These are phyloP conservation scores for Recurvomyces mirabilis DNA, from an alignment of 495 filamentous ascomycete species.

Conservation along the genomic window DNA sequence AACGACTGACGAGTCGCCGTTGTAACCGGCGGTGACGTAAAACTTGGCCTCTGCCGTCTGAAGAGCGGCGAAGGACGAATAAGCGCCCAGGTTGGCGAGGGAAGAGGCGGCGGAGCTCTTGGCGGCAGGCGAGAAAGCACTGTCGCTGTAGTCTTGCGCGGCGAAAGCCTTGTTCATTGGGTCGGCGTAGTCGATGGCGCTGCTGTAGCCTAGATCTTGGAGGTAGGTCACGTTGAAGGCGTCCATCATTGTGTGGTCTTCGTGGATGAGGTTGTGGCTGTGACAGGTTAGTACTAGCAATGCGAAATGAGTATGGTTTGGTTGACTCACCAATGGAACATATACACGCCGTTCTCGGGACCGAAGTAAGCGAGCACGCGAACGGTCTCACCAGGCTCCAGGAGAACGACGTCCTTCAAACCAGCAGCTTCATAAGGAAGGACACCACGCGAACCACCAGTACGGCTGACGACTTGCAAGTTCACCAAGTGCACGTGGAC, in stretches of 20 bases:
- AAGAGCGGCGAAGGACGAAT: slow-evolving; percentile 1
- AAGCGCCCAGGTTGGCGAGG: slow-evolving; percentile 10
- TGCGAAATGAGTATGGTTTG: neutral
- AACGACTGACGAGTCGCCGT: neutral
- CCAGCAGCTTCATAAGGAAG: slow-evolving; percentile 39
- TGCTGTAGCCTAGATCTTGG: slow-evolving; percentile 10
- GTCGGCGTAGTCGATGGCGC: slow-evolving; percentile 10
- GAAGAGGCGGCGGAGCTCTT: slow-evolving; percentile 5
- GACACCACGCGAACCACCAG: slow-evolving; percentile 32
- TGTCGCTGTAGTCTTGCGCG: slow-evolving; percentile 11
- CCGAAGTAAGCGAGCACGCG: slow-evolving; percentile 19
- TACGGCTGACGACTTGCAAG: slow-evolving; percentile 39
- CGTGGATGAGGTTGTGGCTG: slow-evolving; percentile 49
- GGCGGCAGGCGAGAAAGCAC: slow-evolving; percentile 7
- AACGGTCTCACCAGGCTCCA: slow-evolving; percentile 39
- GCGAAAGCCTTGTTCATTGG: slow-evolving; percentile 9
- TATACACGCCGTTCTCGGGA: slow-evolving; percentile 19
- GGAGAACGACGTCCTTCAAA: slow-evolving; percentile 43
- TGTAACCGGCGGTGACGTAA: slow-evolving; percentile 8
- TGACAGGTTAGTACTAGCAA: slow-evolving; percentile 18
- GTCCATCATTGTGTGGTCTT: slow-evolving; percentile 52
- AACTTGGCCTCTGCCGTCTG: slow-evolving; percentile 1
- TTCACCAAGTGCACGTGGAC: slow-evolving; percentile 52
- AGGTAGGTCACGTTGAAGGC: slow-evolving; percentile 43
- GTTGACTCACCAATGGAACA: slow-evolving; percentile 14